Evolutionary conservation across 2,329 filamentous ascomycete species (phyloP).

Genomic region (Grosmannia serpens): DNA sequence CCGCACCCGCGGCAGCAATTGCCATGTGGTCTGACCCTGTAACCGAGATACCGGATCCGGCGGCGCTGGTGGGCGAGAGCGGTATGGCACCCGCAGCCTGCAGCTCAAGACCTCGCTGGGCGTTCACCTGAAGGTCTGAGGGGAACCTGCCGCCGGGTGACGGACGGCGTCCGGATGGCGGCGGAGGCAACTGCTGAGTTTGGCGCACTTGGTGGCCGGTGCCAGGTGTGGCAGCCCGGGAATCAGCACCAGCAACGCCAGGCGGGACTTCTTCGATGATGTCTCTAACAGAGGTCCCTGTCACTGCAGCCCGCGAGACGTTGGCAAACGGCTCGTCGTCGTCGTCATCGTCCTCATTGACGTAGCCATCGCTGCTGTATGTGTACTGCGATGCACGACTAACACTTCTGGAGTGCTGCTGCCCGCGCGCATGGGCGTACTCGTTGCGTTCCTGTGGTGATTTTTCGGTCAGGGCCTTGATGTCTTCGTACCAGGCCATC

Average conservation of each 20-base stretch:
- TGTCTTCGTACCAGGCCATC: slow-evolving; percentile 93
- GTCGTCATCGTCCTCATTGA: slow-evolving; percentile 59
- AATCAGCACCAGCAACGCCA: neutral
- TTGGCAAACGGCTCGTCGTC: slow-evolving; percentile 42
- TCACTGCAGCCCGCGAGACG: neutral
- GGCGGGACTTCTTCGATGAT: neutral
- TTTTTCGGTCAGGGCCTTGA: slow-evolving; percentile 80
- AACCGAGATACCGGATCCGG: slow-evolving; percentile 46
- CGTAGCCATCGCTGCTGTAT: slow-evolving; percentile 61
- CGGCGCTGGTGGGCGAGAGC: slow-evolving; percentile 71
- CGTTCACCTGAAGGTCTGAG: slow-evolving; percentile 79
- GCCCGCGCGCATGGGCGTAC: slow-evolving; percentile 67
- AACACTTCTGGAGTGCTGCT: slow-evolving; percentile 57
- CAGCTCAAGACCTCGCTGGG: slow-evolving; percentile 69
- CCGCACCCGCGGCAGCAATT: slow-evolving; percentile 44
- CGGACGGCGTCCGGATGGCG: slow-evolving; percentile 52
- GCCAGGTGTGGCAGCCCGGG: neutral
- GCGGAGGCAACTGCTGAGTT: slow-evolving; percentile 29
- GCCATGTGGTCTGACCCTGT: slow-evolving; percentile 28
- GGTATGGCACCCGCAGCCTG: slow-evolving; percentile 42
- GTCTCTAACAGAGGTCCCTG: neutral
- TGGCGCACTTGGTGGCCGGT: neutral
- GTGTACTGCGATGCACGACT: slow-evolving; percentile 55
- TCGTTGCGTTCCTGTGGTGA: slow-evolving; percentile 78
- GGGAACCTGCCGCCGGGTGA: slow-evolving; percentile 94